These are phyloP conservation scores for Barnettozyma populi DNA, from an alignment of 805 yeast genomes.

Conservation along the genomic window DNA sequence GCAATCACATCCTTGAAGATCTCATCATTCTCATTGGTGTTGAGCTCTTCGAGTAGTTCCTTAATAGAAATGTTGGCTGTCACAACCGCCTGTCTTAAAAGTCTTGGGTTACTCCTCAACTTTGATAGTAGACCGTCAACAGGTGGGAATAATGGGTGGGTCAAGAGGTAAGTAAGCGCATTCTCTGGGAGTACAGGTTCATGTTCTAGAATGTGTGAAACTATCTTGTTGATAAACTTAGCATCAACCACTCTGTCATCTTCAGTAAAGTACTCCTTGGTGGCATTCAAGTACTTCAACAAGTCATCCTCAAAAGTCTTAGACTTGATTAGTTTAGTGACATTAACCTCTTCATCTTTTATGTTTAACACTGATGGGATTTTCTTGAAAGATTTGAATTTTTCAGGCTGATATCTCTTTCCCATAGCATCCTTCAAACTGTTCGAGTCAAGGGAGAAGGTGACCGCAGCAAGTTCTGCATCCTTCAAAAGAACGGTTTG, in stretches of 20 bases:
- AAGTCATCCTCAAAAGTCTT: constrained; percentile 29
- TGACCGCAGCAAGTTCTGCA: constrained; percentile 25
- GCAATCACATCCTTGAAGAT: constrained; percentile 62
- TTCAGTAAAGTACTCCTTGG: constrained; percentile 53
- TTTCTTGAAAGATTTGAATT: constrained; percentile 12
- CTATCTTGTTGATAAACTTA: constrained; percentile 43
- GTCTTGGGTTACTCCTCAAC: constrained; percentile 51
- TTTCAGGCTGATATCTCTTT: constrained; percentile 35
- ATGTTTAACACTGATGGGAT: constrained; percentile 27
- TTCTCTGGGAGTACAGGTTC: constrained; percentile 31
- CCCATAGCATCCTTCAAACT: constrained; percentile 66
- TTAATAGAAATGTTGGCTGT: constrained; percentile 63
- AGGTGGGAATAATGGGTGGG: constrained; percentile 84
- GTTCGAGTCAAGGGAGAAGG: constrained; percentile 60
- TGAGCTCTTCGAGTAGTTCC: constrained; percentile 60
- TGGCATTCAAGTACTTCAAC: constrained; percentile 28
- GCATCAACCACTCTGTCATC: constrained; percentile 62
- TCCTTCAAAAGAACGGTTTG: constrained; percentile 19
- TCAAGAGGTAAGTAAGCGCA: constrained; percentile 65
- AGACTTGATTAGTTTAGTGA: constrained; percentile 22
- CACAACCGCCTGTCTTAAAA: constrained; percentile 76
- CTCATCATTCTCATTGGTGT: constrained; percentile 50
- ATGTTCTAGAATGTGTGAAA: constrained; percentile 35
- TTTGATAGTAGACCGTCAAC: constrained; percentile 49
- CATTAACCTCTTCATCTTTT: constrained; percentile 10